phyloP scores from a whole-genome alignment of 345 rosid species.

The Psidium friedrichsthalianum region DNA sequence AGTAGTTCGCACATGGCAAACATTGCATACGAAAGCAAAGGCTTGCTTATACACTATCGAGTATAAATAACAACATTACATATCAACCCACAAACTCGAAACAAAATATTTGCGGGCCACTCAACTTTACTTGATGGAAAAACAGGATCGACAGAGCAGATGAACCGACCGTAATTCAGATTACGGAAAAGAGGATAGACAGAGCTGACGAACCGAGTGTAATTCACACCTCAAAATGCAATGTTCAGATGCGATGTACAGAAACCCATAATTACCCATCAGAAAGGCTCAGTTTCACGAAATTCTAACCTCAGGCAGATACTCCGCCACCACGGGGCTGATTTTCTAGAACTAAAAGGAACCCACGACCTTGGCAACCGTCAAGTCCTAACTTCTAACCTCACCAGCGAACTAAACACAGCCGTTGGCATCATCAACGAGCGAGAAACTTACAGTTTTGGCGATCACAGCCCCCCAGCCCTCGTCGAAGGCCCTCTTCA shows the following conservation, averaged over 20 bases:
- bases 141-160: background rate
- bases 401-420: background rate
- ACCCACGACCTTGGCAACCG: background rate
- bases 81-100: background rate
- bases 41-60: background rate
- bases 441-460: conserved; percentile 56
- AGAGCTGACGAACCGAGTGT: background rate
- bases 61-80: background rate
- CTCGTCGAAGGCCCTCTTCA: conserved; percentile 95
- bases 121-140: background rate
- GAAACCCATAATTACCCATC: background rate
- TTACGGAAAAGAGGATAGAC: background rate
- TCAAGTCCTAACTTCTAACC: background rate
- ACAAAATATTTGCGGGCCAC: background rate
- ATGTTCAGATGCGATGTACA: background rate
- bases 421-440: background rate
- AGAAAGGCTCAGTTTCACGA: background rate
- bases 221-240: background rate
- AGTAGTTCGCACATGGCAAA: background rate
- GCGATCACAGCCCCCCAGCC: conserved; percentile 99
- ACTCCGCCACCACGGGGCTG: background rate
- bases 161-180: background rate
- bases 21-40: background rate
- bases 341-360: background rate
- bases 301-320: background rate